Conservation (phyloP, 768 basidiomycete genomes). For the Neoboletus subvelutipes region DNA sequence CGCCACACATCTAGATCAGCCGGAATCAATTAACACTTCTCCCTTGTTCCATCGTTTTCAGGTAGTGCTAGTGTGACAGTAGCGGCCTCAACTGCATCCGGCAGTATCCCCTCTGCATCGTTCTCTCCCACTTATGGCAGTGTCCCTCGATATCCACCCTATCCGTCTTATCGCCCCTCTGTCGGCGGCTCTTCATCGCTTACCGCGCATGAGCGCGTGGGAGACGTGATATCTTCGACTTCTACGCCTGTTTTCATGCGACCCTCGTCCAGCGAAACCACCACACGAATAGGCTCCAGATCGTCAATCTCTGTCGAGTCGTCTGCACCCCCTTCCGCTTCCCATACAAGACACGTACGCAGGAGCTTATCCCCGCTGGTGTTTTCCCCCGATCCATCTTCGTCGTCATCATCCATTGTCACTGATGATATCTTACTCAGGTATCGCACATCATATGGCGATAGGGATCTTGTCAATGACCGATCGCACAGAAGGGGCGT, state of each 20-base stretch:
- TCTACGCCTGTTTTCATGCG: slow-evolving; percentile 21
- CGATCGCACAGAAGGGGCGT: slow-evolving; percentile 8
- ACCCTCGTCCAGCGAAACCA: slow-evolving; percentile 12
- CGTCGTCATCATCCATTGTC: slow-evolving; percentile 9
- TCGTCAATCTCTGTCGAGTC: slow-evolving; percentile 13
- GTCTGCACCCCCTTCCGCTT: slow-evolving; percentile 1
- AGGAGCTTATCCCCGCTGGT: slow-evolving; percentile 29
- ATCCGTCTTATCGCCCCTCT: slow-evolving; percentile 27
- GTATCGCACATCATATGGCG: slow-evolving; percentile 6
- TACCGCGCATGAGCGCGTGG: slow-evolving; percentile 18
- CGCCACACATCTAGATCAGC: slow-evolving; percentile 10
- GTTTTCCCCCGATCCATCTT: slow-evolving; percentile 18
- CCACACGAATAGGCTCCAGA: slow-evolving; percentile 8
- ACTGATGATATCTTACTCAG: slow-evolving; percentile 19
- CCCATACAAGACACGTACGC: slow-evolving; percentile 17
- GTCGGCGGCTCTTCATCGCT: slow-evolving; percentile 12
- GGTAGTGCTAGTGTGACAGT: slow-evolving; percentile 7
- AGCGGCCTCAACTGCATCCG: slow-evolving; percentile 14
- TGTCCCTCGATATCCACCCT: slow-evolving; percentile 19
- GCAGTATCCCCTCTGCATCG: slow-evolving; percentile 16
- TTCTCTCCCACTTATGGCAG: slow-evolving; percentile 25
- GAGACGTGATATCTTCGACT: slow-evolving; percentile 3
- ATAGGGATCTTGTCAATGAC: neutral
- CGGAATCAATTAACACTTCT: slow-evolving; percentile 7
- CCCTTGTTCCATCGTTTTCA: slow-evolving; percentile 10